Percentiles rank a stretch among this genome's conserved stretches.
phyloP scores from a whole-genome alignment of 345 rosid species.

The Iberis pinnata region DNA sequence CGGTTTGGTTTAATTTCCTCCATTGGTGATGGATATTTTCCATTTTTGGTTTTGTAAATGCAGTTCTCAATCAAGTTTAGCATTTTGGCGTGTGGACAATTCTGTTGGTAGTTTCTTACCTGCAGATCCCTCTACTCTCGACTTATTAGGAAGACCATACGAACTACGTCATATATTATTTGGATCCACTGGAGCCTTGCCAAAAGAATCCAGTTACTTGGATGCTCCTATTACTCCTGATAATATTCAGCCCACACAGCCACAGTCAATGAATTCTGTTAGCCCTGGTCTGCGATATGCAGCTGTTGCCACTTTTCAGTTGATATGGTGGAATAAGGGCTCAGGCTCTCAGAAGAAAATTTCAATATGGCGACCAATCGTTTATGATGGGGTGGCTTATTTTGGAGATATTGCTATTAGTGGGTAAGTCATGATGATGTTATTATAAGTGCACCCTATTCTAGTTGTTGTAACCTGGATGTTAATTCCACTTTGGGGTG shows the following conservation, averaged over 20 bases:
- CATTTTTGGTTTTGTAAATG: slow-evolving; percentile 26
- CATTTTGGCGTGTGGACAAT: slow-evolving; percentile 91
- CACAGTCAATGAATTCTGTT: slow-evolving; percentile 31
- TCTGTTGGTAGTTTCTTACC: slow-evolving; percentile 85
- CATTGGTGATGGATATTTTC: slow-evolving; percentile 6
- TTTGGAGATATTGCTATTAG: slow-evolving; percentile 92
- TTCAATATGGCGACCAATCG: slow-evolving; percentile 85
- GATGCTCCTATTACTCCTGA: slow-evolving; percentile 35
- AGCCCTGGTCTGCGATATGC: slow-evolving; percentile 60
- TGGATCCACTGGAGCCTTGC: slow-evolving; percentile 41
- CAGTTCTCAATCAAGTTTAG: slow-evolving; percentile 58
- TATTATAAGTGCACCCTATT: slow-evolving; percentile 1
- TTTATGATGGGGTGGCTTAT: slow-evolving; percentile 74
- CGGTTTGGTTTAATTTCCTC: slow-evolving; percentile 12
- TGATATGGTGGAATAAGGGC: slow-evolving; percentile 83
- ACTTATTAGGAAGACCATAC: slow-evolving; percentile 54
- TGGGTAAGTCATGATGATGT: slow-evolving; percentile 52
- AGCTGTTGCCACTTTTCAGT: slow-evolving; percentile 72
- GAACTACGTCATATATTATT: slow-evolving; percentile 66
- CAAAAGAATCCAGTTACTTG: slow-evolving; percentile 32
- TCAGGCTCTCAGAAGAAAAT: slow-evolving; percentile 65
- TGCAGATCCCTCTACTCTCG: slow-evolving; percentile 47
- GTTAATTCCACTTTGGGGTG: slow-evolving; percentile 19
- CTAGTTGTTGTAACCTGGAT: slow-evolving; percentile 1
- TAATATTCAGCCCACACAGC: slow-evolving; percentile 24